Percentiles rank a stretch among this genome's conserved stretches.
Evolutionary conservation across 371 early-diverging fungal species (phyloP).

Genomic region (Chytridium lagenaria): DNA sequence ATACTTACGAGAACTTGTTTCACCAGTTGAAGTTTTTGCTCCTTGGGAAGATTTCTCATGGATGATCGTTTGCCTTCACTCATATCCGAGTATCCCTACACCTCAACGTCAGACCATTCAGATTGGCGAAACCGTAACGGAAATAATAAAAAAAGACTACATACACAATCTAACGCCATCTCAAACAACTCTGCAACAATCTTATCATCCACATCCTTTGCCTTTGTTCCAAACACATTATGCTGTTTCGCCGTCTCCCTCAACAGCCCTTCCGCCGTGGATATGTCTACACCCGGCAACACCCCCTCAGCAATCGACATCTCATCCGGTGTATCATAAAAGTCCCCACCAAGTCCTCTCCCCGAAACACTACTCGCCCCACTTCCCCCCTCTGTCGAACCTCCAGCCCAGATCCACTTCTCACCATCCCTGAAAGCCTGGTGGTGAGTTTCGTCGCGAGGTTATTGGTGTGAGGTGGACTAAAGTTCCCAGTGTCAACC

Average conservation of each 20-base stretch:
- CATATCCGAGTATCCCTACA: slow-evolving; percentile 29
- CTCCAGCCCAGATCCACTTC: slow-evolving; percentile 1
- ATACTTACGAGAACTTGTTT: slow-evolving; percentile 37
- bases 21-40: slow-evolving; percentile 41
- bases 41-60: slow-evolving; percentile 38
- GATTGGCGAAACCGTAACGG: background rate
- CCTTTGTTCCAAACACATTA: slow-evolving; percentile 19
- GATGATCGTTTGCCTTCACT: slow-evolving; percentile 27
- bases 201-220: slow-evolving; percentile 23
- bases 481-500: background rate
- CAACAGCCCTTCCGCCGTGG: slow-evolving; percentile 2
- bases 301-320: background rate
- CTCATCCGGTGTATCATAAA: slow-evolving; percentile 5
- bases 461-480: background rate
- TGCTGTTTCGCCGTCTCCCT: slow-evolving; percentile 11
- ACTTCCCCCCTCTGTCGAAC: slow-evolving; percentile 6
- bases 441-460: background rate
- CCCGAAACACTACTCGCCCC: background rate
- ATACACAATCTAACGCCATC: slow-evolving; percentile 43
- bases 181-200: slow-evolving; percentile 41
- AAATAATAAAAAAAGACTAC: slow-evolving; percentile 14
- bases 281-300: too few species aligned
- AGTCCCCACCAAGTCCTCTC: too few species aligned
- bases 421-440: background rate
- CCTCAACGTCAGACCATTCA: too few species aligned